These are phyloP conservation scores for Cicer cuneatum DNA, from an alignment of 306 rosid genomes.

Conservation along the genomic window DNA sequence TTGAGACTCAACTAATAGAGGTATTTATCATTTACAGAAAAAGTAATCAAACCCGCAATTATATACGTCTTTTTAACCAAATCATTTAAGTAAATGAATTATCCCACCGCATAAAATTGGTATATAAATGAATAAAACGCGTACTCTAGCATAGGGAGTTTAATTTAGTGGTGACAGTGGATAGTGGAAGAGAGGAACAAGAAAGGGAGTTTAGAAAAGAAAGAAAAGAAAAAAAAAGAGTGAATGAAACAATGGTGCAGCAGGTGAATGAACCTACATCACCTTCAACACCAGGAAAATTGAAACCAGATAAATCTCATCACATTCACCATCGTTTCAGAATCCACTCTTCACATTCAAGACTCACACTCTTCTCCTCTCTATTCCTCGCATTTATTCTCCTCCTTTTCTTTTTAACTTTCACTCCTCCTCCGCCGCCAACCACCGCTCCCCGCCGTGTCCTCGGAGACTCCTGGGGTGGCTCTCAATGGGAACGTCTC, in stretches of 20 bases:
- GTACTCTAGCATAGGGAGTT: background rate
- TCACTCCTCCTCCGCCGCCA: slow-evolving; percentile 50
- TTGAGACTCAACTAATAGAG: too few relatives aligned
- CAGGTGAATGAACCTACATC: slow-evolving; percentile 65
- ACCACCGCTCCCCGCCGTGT: slow-evolving; percentile 49
- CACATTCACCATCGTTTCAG: slow-evolving; percentile 69
- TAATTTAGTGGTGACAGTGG: background rate
- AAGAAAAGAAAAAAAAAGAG: background rate
- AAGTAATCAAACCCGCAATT: too few relatives aligned
- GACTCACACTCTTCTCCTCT: slow-evolving; percentile 63
- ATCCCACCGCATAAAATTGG: background rate
- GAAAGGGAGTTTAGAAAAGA: background rate
- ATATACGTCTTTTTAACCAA: too few relatives aligned
- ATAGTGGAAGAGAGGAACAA: background rate
- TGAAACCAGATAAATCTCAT: slow-evolving; percentile 70
- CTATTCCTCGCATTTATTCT: slow-evolving; percentile 61
- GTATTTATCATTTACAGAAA: too few relatives aligned
- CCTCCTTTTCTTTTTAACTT: slow-evolving; percentile 41
- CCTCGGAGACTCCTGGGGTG: slow-evolving; percentile 75
- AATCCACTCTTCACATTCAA: slow-evolving; percentile 56
- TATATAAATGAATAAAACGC: background rate
- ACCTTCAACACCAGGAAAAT: slow-evolving; percentile 84
- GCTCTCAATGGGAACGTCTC: slow-evolving; percentile 74
- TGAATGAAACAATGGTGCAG: slow-evolving; percentile 60
- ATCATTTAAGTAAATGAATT: too few relatives aligned